Percentiles rank a stretch among this genome's conserved stretches.
These are phyloP conservation scores for Agaricus sinodeliciosus DNA, from an alignment of 768 basidiomycete species.

Conservation along the genomic window DNA sequence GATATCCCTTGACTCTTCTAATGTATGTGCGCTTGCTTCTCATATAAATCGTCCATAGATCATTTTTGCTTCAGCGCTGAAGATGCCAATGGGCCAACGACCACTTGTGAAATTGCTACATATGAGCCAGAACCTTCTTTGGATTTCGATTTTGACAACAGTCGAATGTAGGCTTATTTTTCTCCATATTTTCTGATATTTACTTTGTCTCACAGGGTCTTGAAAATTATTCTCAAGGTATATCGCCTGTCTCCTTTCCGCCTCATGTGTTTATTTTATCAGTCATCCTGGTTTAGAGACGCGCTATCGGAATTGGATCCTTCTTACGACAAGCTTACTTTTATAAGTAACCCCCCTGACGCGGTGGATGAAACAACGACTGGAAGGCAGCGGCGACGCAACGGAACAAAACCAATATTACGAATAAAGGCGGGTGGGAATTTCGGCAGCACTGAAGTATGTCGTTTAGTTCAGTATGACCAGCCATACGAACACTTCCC, in stretches of 20 bases:
- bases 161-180: slow-evolving; percentile 40
- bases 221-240: slow-evolving; percentile 85
- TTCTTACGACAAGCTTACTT: slow-evolving; percentile 78
- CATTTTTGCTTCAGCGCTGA: slow-evolving; percentile 45
- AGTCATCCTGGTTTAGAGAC: slow-evolving; percentile 91
- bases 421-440: slow-evolving; percentile 76
- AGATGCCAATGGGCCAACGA: slow-evolving; percentile 75
- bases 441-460: slow-evolving; percentile 81
- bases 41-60: neutral
- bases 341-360: slow-evolving; percentile 66
- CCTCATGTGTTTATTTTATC: neutral
- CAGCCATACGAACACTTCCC: neutral
- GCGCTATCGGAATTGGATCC: slow-evolving; percentile 89
- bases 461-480: neutral
- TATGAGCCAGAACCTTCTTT: slow-evolving; percentile 78
- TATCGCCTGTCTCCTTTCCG: slow-evolving; percentile 8
- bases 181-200: neutral
- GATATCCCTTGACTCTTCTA: slow-evolving; percentile 70
- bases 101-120: slow-evolving; percentile 81
- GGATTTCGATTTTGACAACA: slow-evolving; percentile 73
- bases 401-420: slow-evolving; percentile 53
- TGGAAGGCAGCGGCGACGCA: slow-evolving; percentile 15
- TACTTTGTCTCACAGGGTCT: slow-evolving; percentile 34
- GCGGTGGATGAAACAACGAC: slow-evolving; percentile 14
- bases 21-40: slow-evolving; percentile 47